These are phyloP conservation scores for Pleurotus pulmonarius DNA, from an alignment of 768 basidiomycete species.

Conservation along the genomic window DNA sequence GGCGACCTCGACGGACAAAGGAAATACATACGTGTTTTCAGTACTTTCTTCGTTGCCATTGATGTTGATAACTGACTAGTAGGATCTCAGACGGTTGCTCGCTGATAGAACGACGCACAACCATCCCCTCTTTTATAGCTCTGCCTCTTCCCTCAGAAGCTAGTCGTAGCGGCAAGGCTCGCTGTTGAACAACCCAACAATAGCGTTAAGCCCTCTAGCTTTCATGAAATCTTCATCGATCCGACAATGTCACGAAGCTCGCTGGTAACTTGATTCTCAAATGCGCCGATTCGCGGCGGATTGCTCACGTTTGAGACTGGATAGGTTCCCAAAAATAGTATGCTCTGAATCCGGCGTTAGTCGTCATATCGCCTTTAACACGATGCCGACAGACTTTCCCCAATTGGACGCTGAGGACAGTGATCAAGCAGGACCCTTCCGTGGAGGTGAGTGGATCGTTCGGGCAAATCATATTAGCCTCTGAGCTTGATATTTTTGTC, in stretches of 20 bases:
- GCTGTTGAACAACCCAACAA: background rate
- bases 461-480: too few species aligned
- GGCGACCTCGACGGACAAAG: background rate
- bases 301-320: conserved; percentile 1
- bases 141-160: background rate
- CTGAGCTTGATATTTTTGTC: background rate
- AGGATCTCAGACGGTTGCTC: background rate
- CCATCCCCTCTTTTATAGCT: background rate
- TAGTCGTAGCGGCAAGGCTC: too few species aligned
- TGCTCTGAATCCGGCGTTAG: background rate
- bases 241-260: background rate
- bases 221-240: background rate
- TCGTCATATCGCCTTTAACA: background rate
- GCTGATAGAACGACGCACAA: background rate
- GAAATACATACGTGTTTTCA: background rate
- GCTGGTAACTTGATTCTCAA: background rate
- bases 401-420: background rate
- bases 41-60: conserved; percentile 6
- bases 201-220: conserved; percentile 5
- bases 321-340: background rate
- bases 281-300: background rate
- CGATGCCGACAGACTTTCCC: background rate
- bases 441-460: background rate
- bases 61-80: background rate
- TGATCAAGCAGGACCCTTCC: background rate